These are phyloP conservation scores for Thyridium curvatum DNA, from an alignment of 2,329 filamentous ascomycete genomes.

Conservation along the genomic window DNA sequence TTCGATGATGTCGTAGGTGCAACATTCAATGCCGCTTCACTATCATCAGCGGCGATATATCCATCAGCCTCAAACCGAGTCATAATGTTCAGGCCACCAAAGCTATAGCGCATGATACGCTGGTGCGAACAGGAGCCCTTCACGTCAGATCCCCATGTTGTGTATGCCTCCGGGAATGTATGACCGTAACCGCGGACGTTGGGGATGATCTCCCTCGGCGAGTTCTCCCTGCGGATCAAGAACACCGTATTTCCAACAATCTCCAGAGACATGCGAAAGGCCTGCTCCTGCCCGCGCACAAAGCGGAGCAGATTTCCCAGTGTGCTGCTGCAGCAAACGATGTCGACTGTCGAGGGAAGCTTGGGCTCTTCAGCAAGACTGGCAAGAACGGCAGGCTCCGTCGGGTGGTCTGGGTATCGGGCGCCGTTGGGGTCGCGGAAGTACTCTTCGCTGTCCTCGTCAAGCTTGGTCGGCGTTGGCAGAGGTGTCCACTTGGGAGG, in stretches of 20 bases:
- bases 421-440: slow-evolving; percentile 50
- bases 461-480: slow-evolving; percentile 20
- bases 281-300: slow-evolving; percentile 30
- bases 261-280: slow-evolving; percentile 55
- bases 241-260: slow-evolving; percentile 51
- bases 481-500: slow-evolving; percentile 44
- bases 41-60: slow-evolving; percentile 28
- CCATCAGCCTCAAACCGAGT: slow-evolving; percentile 55
- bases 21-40: too few species aligned
- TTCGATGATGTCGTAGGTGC: too few species aligned
- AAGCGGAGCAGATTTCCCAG: slow-evolving; percentile 57
- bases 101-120: slow-evolving; percentile 50
- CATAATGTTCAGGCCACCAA: slow-evolving; percentile 44
- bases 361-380: slow-evolving; percentile 27
- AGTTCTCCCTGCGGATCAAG: slow-evolving; percentile 55
- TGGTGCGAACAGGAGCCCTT: slow-evolving; percentile 55
- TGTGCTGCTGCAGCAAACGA: slow-evolving; percentile 56
- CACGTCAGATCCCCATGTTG: slow-evolving; percentile 51
- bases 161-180: slow-evolving; percentile 60
- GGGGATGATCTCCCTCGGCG: slow-evolving; percentile 48
- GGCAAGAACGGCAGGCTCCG: slow-evolving; percentile 39
- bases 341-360: slow-evolving; percentile 34
- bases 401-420: slow-evolving; percentile 38
- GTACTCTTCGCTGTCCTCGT: slow-evolving; percentile 40
- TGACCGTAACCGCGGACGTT: slow-evolving; percentile 58